Conservation (phyloP, 768 basidiomycete species). For the Trametes gibbosa region DNA sequence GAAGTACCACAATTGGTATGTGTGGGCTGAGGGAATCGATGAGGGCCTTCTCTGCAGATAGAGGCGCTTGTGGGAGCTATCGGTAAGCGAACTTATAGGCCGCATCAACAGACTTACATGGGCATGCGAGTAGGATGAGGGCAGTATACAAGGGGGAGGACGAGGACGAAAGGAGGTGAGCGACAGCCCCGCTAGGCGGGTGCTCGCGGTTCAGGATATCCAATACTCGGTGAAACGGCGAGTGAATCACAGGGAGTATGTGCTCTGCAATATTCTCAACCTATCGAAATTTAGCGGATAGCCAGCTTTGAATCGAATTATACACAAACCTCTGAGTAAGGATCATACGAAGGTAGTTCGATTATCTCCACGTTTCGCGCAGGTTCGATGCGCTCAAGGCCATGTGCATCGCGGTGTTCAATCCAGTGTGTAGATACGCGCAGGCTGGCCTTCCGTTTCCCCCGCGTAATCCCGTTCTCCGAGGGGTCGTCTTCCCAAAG, state of each 20-base stretch:
- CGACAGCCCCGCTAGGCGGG: conserved; percentile 49
- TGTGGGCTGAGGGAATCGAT: conserved; percentile 49
- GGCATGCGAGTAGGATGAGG: conserved; percentile 50
- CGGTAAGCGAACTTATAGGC: background rate
- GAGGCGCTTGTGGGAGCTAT: conserved; percentile 25
- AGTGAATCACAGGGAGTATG: conserved; percentile 48
- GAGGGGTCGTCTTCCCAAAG: conserved; percentile 50
- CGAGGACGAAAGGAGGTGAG: conserved; percentile 55
- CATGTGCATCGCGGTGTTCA: conserved; percentile 62
- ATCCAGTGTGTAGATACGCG: conserved; percentile 72
- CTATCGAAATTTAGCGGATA: conserved; percentile 11
- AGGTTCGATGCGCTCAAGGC: conserved; percentile 64
- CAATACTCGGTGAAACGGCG: conserved; percentile 52
- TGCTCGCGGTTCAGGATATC: conserved; percentile 52
- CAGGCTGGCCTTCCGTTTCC: conserved; percentile 31
- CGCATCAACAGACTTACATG: conserved; percentile 36
- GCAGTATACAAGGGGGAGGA: conserved; percentile 60
- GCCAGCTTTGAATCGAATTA: background rate
- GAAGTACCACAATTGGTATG: conserved; percentile 57
- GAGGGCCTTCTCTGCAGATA: conserved; percentile 40
- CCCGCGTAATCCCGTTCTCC: conserved; percentile 28
- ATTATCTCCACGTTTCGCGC: conserved; percentile 62
- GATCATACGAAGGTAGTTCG: conserved; percentile 46
- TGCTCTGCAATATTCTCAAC: conserved; percentile 17
- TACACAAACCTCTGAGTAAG: conserved; percentile 44